Conservation (phyloP, 2,329 filamentous ascomycete species). For the Fusarium verticillioides region DNA sequence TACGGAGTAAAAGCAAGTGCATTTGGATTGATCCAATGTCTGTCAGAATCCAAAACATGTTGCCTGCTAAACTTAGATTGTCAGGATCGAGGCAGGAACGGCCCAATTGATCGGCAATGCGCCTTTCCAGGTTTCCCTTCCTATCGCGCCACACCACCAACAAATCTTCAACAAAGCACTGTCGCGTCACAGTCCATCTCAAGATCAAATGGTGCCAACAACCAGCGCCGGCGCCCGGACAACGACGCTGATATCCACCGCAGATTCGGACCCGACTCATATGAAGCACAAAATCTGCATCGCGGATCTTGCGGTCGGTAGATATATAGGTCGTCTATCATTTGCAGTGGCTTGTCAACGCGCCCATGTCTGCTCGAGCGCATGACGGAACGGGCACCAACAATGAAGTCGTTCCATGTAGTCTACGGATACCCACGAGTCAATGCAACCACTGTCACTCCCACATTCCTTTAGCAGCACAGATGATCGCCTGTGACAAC, state of each 20-base stretch:
- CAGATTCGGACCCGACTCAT: not conserved
- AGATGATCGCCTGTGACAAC: slow-evolving; percentile 4
- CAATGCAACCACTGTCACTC: not conserved
- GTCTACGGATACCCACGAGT: not conserved
- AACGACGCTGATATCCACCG: not conserved
- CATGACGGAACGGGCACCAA: not conserved
- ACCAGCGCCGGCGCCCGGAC: not conserved
- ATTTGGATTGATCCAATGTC: not conserved
- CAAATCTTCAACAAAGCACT: slow-evolving; percentile 20
- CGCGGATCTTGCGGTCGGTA: not conserved
- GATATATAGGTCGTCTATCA: not conserved
- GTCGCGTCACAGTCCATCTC: slow-evolving; percentile 5
- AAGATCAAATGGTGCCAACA: slow-evolving; percentile 11
- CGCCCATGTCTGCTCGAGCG: not conserved
- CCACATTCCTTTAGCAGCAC: slow-evolving; percentile 14
- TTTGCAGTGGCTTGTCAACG: not conserved
- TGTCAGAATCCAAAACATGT: not conserved
- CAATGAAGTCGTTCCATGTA: not conserved
- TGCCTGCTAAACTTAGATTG: slow-evolving; percentile 23
- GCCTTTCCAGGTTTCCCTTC: slow-evolving; percentile 28
- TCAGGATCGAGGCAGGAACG: slow-evolving; percentile 19
- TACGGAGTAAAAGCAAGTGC: not conserved
- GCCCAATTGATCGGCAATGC: slow-evolving; percentile 33
- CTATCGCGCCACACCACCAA: not conserved
- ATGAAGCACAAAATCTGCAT: not conserved